Conservation (phyloP, 441 rosid species). For the Sinapis alba region DNA sequence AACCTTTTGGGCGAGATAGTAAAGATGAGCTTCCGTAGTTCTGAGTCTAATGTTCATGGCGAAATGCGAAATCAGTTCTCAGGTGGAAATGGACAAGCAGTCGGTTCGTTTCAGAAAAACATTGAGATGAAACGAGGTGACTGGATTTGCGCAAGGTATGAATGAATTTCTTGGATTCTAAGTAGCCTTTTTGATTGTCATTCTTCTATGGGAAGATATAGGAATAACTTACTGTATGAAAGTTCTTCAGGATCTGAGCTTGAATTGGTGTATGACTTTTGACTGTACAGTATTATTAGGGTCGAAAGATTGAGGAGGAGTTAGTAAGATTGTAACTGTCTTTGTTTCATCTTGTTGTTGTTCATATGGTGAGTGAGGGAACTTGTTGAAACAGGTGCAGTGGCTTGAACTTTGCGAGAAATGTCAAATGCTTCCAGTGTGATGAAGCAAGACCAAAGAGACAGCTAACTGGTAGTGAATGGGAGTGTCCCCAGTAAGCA, state of each 20-base stretch:
- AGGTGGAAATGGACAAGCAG: conserved; percentile 47
- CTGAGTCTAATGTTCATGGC: conserved; percentile 36
- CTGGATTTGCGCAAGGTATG: conserved; percentile 84
- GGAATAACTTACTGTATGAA: too few species aligned
- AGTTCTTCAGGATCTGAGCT: neutral
- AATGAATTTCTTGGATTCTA: neutral
- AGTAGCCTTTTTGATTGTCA: too few species aligned
- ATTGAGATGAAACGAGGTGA: conserved; percentile 90
- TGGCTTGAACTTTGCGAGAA: conserved; percentile 82
- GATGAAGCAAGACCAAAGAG: conserved; percentile 81
- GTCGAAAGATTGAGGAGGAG: too few species aligned
- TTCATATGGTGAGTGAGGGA: neutral
- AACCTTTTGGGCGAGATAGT: conserved; percentile 63
- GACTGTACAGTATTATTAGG: neutral
- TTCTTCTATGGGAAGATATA: neutral
- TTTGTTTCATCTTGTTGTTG: neutral
- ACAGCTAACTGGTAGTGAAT: conserved; percentile 85
- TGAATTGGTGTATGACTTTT: neutral
- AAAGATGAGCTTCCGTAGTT: conserved; percentile 45
- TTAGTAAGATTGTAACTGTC: neutral
- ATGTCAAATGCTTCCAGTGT: conserved; percentile 84
- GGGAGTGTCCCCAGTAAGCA: conserved; percentile 98
- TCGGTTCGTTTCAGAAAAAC: conserved; percentile 45
- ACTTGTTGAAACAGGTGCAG: conserved; percentile 52
- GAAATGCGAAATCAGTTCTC: conserved; percentile 44